Conservation (phyloP, 2,329 filamentous ascomycete species). For the Calonectria ilicicola region DNA sequence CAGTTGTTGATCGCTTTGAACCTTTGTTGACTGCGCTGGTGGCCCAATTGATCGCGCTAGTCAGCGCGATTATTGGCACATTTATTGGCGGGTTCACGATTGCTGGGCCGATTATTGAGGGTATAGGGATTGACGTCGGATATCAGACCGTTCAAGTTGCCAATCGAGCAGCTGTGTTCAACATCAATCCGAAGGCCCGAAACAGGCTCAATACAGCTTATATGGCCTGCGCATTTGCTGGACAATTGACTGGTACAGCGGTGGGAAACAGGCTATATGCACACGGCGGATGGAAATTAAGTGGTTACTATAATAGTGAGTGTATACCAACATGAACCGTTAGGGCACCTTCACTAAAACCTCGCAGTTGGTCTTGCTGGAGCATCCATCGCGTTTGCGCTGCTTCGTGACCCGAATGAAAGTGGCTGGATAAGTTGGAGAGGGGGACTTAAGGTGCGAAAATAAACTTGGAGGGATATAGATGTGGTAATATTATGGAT, state of each 20-base stretch:
- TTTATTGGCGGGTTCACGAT: slow-evolving; percentile 76
- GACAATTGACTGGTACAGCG: slow-evolving; percentile 78
- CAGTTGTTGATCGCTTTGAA: slow-evolving; percentile 75
- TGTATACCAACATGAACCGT: not conserved
- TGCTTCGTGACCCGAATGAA: slow-evolving; percentile 45
- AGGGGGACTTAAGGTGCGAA: slow-evolving; percentile 39
- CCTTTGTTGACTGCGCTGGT: slow-evolving; percentile 76
- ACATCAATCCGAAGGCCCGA: slow-evolving; percentile 75
- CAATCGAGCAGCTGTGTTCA: slow-evolving; percentile 77
- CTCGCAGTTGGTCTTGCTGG: slow-evolving; percentile 40
- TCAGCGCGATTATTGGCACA: slow-evolving; percentile 65
- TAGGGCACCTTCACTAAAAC: not conserved
- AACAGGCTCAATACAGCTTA: slow-evolving; percentile 86
- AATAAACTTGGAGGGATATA: not conserved
- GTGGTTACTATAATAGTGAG: slow-evolving; percentile 53
- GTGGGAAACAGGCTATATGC: slow-evolving; percentile 68
- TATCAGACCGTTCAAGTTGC: slow-evolving; percentile 80
- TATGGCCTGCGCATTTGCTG: slow-evolving; percentile 81
- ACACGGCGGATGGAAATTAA: slow-evolving; percentile 62
- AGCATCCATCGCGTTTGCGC: slow-evolving; percentile 41
- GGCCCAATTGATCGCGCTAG: slow-evolving; percentile 64
- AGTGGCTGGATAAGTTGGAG: slow-evolving; percentile 48
- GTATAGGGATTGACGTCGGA: slow-evolving; percentile 77
- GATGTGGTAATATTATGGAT: too few relatives aligned
- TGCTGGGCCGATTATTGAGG: slow-evolving; percentile 80